Conservation (phyloP, 2,329 filamentous ascomycete species). For the Venturia aucupariae region DNA sequence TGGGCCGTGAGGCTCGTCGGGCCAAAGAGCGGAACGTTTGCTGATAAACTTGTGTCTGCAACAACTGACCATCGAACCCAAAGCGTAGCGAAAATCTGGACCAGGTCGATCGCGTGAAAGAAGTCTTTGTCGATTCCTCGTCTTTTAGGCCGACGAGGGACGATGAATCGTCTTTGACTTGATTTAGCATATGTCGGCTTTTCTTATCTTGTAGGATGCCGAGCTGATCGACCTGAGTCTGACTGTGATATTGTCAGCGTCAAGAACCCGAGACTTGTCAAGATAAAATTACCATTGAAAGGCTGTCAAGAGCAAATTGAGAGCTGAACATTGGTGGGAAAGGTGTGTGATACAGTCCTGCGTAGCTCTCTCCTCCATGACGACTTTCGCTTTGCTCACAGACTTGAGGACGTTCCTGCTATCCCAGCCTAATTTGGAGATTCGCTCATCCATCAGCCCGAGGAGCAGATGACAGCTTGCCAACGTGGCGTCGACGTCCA, state of each 20-base stretch:
- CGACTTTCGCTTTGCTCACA: neutral
- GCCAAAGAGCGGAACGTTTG: neutral
- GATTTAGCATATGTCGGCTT: neutral
- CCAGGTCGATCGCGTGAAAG: neutral
- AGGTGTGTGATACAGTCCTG: neutral
- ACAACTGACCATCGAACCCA: neutral
- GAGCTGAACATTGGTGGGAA: neutral
- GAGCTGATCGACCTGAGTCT: neutral
- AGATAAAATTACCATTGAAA: neutral
- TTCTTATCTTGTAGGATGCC: neutral
- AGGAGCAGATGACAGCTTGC: neutral
- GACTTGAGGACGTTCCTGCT: neutral
- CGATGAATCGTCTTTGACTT: neutral
- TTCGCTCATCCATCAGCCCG: neutral
- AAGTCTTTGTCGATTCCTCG: neutral
- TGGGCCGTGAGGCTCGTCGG: neutral
- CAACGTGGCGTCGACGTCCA: neutral
- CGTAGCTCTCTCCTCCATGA: neutral
- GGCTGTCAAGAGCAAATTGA: neutral
- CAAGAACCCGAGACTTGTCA: neutral
- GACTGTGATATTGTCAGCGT: neutral
- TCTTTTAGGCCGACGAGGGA: neutral
- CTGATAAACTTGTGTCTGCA: neutral
- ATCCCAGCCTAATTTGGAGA: neutral
- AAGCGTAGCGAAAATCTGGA: neutral